These are phyloP conservation scores for Vaccinium corymbosum DNA, from an alignment of 148 eudicot species.

Conservation along the genomic window DNA sequence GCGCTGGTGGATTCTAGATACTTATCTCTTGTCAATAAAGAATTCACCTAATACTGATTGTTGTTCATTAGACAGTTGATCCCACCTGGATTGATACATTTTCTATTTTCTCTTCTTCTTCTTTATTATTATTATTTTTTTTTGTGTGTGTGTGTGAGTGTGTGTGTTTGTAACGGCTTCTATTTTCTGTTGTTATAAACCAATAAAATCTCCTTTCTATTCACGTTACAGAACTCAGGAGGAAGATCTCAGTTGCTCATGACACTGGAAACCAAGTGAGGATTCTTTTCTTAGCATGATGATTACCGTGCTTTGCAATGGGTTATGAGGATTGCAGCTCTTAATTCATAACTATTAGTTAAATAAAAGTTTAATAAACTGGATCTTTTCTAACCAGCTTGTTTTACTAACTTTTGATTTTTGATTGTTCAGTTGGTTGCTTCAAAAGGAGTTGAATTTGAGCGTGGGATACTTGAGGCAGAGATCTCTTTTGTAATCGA, in stretches of 20 bases:
- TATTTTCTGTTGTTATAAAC: neutral
- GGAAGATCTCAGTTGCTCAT: constrained; percentile 20
- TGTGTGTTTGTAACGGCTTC: neutral
- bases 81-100: neutral
- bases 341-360: neutral
- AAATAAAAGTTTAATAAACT: neutral
- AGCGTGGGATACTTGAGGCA: constrained; percentile 71
- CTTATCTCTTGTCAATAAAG: neutral
- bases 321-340: neutral
- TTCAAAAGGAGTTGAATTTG: constrained; percentile 64
- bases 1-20: neutral
- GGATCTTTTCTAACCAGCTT: constrained; percentile 7
- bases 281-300: constrained; percentile 16
- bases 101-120: neutral
- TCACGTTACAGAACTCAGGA: constrained; percentile 23
- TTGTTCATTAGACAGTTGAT: neutral
- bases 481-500: constrained; percentile 64
- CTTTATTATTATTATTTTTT: too few species aligned
- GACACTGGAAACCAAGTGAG: constrained; percentile 57
- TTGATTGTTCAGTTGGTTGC: constrained; percentile 39
- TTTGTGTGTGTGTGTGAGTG: too few species aligned
- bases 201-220: constrained; percentile 8
- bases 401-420: neutral
- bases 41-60: neutral
- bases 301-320: constrained; percentile 3